Base-by-base conservation (phyloP, 768 basidiomycete genomes). In the Rhizopogon roseolus region DNA sequence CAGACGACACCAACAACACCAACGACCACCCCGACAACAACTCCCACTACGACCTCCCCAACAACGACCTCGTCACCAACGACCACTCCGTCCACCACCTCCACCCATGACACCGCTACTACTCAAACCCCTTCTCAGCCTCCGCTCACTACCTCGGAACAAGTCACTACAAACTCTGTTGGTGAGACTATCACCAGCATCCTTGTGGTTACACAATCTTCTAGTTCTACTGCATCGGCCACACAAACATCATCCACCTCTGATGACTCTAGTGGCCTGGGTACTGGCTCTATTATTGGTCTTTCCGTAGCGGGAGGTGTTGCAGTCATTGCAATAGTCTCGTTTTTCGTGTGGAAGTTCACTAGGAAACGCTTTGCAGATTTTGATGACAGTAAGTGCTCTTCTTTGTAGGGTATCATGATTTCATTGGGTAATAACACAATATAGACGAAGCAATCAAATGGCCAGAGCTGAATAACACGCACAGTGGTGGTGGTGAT, bases 391-490 rank as follows among this genome's bases (percentile, higher is more conserved):
- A 84, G 90, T n/a, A n/a, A n/a, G n/a, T 90, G 68, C 62, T 22
- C 28, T 41, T 49, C 58, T 54, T 59, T 48, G 32, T 55, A 54
- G 60, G 1, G 19, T 53, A 49, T 57, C 50, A 49, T 8, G 25
- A 50, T 14, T 34, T 36, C 34, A 29, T 48, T 28, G 32, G 40
- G 13, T 32, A 19, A 48, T 11, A 28, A 49, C 57, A 38, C 41
- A 43, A 10, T 64, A 90, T 64, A 90, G 88, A 78, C 61, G 88
- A 90, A 70, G 88, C 88, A 17, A 93, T 93, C 71, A 92, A 92
- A 70, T 93, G 91, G 91, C 91, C 91, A 3, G 91, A 93, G 62
- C 78, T 92, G 37, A 90, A 91, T 66, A 90, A 91, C 66, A 69
- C 81, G 2, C 88, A 90, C 58, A 62, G 63, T 57, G 77, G 70